Base-by-base conservation (phyloP, 306 rosid species). In the Bauhinia variegata region DNA sequence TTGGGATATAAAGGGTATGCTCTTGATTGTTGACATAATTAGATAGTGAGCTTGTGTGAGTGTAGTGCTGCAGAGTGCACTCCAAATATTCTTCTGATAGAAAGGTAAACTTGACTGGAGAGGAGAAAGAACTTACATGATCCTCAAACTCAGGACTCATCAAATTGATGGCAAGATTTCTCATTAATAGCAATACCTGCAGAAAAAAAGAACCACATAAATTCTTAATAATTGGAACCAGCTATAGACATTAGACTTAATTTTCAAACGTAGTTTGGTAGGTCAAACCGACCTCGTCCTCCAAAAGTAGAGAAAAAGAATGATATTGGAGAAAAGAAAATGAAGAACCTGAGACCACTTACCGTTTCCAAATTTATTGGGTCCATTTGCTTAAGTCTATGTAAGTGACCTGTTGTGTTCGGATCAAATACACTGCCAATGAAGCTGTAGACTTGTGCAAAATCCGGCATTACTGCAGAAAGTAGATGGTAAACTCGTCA, bases 401-500 rank as follows among this genome's bases (percentile, higher is more conserved):
- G 88, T 48, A 84, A 39, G 65, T 92, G 98, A 78, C 81, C 85
- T 49, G 84, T 58, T 11, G 80, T 65, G 74, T 71, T 47, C 33
- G 96, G 96, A 74, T 92, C 96, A 56, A 92, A 92, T 38, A 92
- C 93, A 62, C 96, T 87, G 64, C 96, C 96, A 30, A 92, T 75
- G 81, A 89, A 92, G 69, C 75, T 49, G 72, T 93, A 89, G 65
- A 93, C 89, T 78, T 83, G 91, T 51, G 95, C 86, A 61, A 89
- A 89, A 83, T 89, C 96, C 15, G 96, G 98, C 79, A 84, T 70
- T 33, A 79, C 96, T 88, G 97, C 70, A 84, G 2, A 71, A 3
- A 57, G 57, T 41, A 70, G 34, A 12, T 61, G 56, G 56, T 47
- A 17, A 72, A 62, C 59, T 70, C 19, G 58, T 67, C 53, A 70